A percentile compares a stretch with the other conserved stretches of the same genome.
Evolutionary conservation across 2,329 filamentous ascomycete species (phyloP).

Genomic region (Penicillium capsulatum): DNA sequence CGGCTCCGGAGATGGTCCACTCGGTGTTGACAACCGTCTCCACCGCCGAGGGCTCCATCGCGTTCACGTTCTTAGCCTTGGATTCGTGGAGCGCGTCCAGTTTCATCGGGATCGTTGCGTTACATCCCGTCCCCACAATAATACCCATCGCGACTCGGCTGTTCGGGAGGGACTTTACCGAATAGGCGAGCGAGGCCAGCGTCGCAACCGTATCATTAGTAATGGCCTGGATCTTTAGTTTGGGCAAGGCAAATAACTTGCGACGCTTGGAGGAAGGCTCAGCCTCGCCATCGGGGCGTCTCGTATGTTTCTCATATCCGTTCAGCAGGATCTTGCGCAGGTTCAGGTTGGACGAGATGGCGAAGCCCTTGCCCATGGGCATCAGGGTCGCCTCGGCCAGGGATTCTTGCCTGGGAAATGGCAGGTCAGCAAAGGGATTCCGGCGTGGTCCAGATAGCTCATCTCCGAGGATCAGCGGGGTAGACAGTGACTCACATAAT

Average conservation of each 20-base stretch:
- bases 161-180: slow-evolving; percentile 57
- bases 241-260: slow-evolving; percentile 54
- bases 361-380: slow-evolving; percentile 58
- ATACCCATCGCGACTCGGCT: slow-evolving; percentile 72
- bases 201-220: slow-evolving; percentile 79
- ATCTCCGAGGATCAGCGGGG: no score
- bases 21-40: slow-evolving; percentile 78
- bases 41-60: slow-evolving; percentile 49
- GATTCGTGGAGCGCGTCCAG: slow-evolving; percentile 58
- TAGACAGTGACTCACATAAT: slow-evolving; percentile 41
- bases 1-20: slow-evolving; percentile 74
- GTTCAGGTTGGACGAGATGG: slow-evolving; percentile 53
- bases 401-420: slow-evolving; percentile 47
- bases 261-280: slow-evolving; percentile 45
- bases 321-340: slow-evolving; percentile 52
- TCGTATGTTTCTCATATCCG: slow-evolving; percentile 52
- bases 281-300: slow-evolving; percentile 34
- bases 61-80: slow-evolving; percentile 55
- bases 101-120: slow-evolving; percentile 71
- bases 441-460: no score
- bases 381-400: slow-evolving; percentile 53
- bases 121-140: slow-evolving; percentile 76
- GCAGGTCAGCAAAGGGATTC: no score
- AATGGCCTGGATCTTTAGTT: slow-evolving; percentile 68
- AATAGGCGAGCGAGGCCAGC: slow-evolving; percentile 70